Evolutionary conservation across 805 yeast species (phyloP).

Genomic region (Maudiozyma pseudohumilis): DNA sequence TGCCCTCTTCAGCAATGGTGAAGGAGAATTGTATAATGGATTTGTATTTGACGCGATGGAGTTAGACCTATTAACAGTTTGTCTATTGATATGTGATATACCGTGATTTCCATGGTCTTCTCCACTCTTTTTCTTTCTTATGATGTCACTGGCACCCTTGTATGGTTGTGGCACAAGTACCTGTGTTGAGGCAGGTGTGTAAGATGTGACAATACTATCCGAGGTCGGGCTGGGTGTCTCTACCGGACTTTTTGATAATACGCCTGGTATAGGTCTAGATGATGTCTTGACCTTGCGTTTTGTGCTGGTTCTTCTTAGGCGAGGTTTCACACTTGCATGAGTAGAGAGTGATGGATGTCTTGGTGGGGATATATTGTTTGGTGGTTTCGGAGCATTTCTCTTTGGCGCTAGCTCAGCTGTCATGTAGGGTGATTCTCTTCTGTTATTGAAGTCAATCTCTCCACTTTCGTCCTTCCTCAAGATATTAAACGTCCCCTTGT

Average conservation of each 20-base stretch:
- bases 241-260: constrained; percentile 5
- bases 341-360: constrained; percentile 11
- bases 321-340: constrained; percentile 9
- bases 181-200: constrained; percentile 36
- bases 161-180: constrained; percentile 36
- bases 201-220: constrained; percentile 28
- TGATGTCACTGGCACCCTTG: constrained; percentile 21
- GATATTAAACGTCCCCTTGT: constrained; percentile 48
- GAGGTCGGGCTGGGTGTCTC: constrained; percentile 9
- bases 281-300: constrained; percentile 6
- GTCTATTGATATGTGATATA: constrained; percentile 9
- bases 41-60: constrained; percentile 8
- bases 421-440: constrained; percentile 65
- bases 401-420: constrained; percentile 52
- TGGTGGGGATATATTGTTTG: constrained; percentile 27
- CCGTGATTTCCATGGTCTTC: constrained; percentile 9
- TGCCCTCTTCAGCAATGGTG: constrained; percentile 22
- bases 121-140: constrained; percentile 8
- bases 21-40: constrained; percentile 17
- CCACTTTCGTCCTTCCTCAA: constrained; percentile 51
- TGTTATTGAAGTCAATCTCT: constrained; percentile 75
- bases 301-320: constrained; percentile 12
- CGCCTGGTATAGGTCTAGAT: constrained; percentile 14
- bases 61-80: constrained; percentile 16
- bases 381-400: constrained; percentile 66